phyloP scores from a whole-genome alignment of 106 monocot genomes.

The Phalaenopsis equestris region DNA sequence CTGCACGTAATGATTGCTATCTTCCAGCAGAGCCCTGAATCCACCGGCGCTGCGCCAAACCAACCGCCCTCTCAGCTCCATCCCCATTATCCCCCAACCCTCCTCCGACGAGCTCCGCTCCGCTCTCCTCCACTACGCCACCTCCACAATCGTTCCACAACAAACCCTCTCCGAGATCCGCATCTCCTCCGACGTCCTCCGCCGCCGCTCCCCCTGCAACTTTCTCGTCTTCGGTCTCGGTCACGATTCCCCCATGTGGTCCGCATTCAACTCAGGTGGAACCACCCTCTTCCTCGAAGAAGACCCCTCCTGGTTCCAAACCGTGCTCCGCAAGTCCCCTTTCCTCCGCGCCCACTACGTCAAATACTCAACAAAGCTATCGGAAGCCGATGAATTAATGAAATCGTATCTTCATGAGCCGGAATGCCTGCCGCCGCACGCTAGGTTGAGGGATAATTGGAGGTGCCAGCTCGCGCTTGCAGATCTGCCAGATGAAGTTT shows the following conservation, averaged over 20 bases:
- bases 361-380: conserved; percentile 44
- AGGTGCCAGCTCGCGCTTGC: conserved; percentile 45
- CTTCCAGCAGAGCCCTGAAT: neutral
- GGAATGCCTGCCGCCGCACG: conserved; percentile 30
- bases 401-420: conserved; percentile 19
- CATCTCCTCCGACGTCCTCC: conserved; percentile 50
- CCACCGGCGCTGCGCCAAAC: neutral
- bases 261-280: conserved; percentile 65
- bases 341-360: conserved; percentile 36
- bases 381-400: conserved; percentile 34
- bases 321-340: conserved; percentile 22
- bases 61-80: neutral
- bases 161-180: conserved; percentile 58
- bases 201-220: conserved; percentile 49
- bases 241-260: conserved; percentile 68
- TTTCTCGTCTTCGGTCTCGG: conserved; percentile 91
- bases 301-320: conserved; percentile 47
- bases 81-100: neutral
- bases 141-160: conserved; percentile 37
- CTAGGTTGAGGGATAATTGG: conserved; percentile 23
- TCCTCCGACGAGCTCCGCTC: conserved; percentile 18
- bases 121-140: conserved; percentile 62
- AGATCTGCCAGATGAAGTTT: conserved; percentile 41
- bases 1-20: neutral
- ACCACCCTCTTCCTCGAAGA: conserved; percentile 85